phyloP scores from a whole-genome alignment of 805 yeast genomes.

The Lipomyces mesembrius region DNA sequence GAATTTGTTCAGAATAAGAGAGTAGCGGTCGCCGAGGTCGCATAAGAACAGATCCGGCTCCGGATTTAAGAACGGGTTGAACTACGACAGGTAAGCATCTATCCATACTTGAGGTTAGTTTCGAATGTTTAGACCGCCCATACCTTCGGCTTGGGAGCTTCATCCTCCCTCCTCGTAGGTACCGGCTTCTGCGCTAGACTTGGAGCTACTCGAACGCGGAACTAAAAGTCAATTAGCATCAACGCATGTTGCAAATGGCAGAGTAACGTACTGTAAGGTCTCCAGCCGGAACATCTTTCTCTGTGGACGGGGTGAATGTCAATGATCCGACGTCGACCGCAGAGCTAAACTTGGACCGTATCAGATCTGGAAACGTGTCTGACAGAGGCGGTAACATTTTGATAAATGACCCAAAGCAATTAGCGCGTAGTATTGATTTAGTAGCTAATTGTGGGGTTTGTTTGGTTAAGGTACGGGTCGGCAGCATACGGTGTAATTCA shows the following conservation, averaged over 20 bases:
- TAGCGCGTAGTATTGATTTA: not conserved
- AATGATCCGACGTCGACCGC: slow-evolving; percentile 57
- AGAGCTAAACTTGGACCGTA: slow-evolving; percentile 40
- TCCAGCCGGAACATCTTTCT: slow-evolving; percentile 44
- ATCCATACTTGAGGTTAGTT: slow-evolving; percentile 17
- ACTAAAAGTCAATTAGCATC: slow-evolving; percentile 35
- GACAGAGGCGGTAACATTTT: slow-evolving; percentile 44
- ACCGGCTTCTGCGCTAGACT: slow-evolving; percentile 47
- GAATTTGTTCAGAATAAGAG: slow-evolving; percentile 80
- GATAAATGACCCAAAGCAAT: not conserved
- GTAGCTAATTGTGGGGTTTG: not conserved
- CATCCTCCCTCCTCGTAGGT: slow-evolving; percentile 16
- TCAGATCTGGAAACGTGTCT: slow-evolving; percentile 46
- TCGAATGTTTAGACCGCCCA: not conserved
- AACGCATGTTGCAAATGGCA: slow-evolving; percentile 17
- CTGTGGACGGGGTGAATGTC: slow-evolving; percentile 57
- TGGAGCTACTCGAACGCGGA: slow-evolving; percentile 47
- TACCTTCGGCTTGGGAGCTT: slow-evolving; percentile 10
- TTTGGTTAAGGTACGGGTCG: not conserved
- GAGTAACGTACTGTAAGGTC: slow-evolving; percentile 36
- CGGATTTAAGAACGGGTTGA: slow-evolving; percentile 77
- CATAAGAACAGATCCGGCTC: slow-evolving; percentile 71
- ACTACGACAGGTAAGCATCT: slow-evolving; percentile 5
- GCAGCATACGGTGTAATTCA: not conserved
- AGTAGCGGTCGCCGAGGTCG: slow-evolving; percentile 56